phyloP scores from a whole-genome alignment of 306 rosid species.

The Pyrus bretschneideri region DNA sequence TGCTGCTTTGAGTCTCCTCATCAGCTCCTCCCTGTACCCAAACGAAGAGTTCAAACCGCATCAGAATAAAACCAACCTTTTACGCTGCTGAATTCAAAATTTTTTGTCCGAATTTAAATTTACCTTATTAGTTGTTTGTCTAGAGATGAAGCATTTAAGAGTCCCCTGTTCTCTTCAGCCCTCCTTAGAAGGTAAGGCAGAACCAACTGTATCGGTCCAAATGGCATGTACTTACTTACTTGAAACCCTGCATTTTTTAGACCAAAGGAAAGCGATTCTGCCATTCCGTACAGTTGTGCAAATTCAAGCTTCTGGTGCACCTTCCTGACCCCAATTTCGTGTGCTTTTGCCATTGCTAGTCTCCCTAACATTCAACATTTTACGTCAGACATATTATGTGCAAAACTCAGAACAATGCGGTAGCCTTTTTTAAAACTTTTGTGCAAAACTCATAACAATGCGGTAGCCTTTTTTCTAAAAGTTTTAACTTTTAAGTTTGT shows the following conservation, averaged over 20 bases:
- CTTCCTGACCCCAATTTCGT: constrained; percentile 67
- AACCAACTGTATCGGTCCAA: constrained; percentile 67
- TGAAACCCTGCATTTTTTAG: constrained; percentile 85
- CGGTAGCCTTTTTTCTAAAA: neutral
- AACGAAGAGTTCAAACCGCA: neutral
- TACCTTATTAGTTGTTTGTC: constrained; percentile 74
- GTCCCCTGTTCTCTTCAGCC: constrained; percentile 90
- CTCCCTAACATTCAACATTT: constrained; percentile 33
- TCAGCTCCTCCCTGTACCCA: constrained; percentile 50
- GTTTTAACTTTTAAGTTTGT: too few relatives aligned
- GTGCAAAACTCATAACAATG: neutral
- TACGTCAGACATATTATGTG: neutral
- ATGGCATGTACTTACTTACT: constrained; percentile 95
- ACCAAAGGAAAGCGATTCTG: constrained; percentile 76
- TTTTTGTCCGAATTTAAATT: neutral
- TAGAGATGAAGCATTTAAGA: constrained; percentile 59
- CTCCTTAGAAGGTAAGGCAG: constrained; percentile 86
- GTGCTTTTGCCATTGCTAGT: constrained; percentile 68
- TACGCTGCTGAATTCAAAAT: neutral
- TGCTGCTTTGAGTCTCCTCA: constrained; percentile 46
- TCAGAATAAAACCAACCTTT: neutral
- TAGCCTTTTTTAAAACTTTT: too few relatives aligned
- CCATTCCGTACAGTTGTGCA: constrained; percentile 87
- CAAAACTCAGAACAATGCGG: neutral
- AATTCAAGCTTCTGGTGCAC: constrained; percentile 71